Evolutionary conservation across 352 stramenopile genomes (phyloP).

Genomic region (Phytophthora capsici): DNA sequence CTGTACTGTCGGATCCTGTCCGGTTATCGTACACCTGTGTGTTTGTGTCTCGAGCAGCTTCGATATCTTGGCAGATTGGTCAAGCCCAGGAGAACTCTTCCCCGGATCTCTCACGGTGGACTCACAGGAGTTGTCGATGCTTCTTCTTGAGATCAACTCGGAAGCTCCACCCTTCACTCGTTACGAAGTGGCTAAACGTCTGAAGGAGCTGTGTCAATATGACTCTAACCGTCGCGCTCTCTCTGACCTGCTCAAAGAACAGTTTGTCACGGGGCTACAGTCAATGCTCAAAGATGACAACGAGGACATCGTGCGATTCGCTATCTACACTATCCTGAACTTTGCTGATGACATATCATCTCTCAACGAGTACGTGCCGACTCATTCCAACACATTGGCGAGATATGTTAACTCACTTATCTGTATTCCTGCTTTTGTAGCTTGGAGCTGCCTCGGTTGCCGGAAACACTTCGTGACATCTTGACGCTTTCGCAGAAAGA

Average conservation of each 20-base stretch:
- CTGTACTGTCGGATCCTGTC: conserved; percentile 19
- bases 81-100: conserved; percentile 54
- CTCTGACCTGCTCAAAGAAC: conserved; percentile 46
- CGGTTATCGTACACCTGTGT: conserved; percentile 16
- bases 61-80: conserved; percentile 74
- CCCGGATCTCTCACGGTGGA: conserved; percentile 48
- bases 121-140: conserved; percentile 55
- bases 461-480: conserved; percentile 65
- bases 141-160: conserved; percentile 67
- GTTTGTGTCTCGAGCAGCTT: conserved; percentile 50
- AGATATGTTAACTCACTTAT: conserved; percentile 6
- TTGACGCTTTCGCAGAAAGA: conserved; percentile 63
- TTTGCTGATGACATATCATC: conserved; percentile 61
- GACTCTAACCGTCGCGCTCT: conserved; percentile 57
- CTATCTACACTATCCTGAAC: conserved; percentile 75
- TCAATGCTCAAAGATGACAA: conserved; percentile 75
- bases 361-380: conserved; percentile 48
- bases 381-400: neutral
- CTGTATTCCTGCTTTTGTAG: conserved; percentile 20
- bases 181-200: conserved; percentile 70
- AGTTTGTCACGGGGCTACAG: conserved; percentile 59
- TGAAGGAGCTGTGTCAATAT: conserved; percentile 80
- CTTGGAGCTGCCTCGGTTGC: conserved; percentile 63
- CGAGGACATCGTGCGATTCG: conserved; percentile 79
- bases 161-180: conserved; percentile 57